These are phyloP conservation scores for Periconia sp. DNA, from an alignment of 2,329 filamentous ascomycete genomes.

Conservation along the genomic window DNA sequence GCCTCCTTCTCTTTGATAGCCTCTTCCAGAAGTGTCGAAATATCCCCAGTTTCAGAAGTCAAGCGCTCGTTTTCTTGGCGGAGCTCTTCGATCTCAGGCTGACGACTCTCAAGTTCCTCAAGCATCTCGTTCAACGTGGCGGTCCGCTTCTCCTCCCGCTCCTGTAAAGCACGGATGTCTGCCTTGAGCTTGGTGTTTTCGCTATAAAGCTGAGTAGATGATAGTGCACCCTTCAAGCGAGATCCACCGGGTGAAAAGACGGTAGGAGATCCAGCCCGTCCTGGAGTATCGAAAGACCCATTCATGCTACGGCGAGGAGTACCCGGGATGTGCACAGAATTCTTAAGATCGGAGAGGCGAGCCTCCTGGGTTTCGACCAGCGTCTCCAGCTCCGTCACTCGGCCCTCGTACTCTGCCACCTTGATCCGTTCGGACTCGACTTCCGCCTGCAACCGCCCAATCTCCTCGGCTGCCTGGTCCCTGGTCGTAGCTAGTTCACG, in stretches of 20 bases:
- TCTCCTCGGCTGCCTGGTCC: conserved; percentile 68
- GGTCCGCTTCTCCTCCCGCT: conserved; percentile 75
- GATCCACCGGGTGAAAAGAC: conserved; percentile 61
- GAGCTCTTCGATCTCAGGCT: conserved; percentile 86
- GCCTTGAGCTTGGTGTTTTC: conserved; percentile 70
- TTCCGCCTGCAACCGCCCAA: conserved; percentile 57
- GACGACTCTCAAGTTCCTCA: conserved; percentile 80
- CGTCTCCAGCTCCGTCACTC: conserved; percentile 69
- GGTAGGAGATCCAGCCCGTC: conserved; percentile 57
- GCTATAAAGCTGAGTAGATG: conserved; percentile 67
- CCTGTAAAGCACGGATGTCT: conserved; percentile 74
- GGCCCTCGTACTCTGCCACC: conserved; percentile 66
- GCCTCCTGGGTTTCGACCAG: conserved; percentile 66
- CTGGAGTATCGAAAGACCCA: conserved; percentile 57
- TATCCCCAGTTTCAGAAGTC: conserved; percentile 77
- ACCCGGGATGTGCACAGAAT: conserved; percentile 48
- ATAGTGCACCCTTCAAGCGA: conserved; percentile 60
- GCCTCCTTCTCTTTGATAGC: conserved; percentile 80
- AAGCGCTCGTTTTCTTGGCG: conserved; percentile 81
- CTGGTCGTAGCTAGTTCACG: conserved; percentile 66
- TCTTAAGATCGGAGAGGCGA: conserved; percentile 54
- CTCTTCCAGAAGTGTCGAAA: conserved; percentile 80
- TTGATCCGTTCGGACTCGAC: conserved; percentile 62
- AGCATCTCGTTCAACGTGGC: conserved; percentile 86
- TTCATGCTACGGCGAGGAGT: conserved; percentile 62